Base-by-base conservation (phyloP, 306 rosid genomes). In the Bauhinia variegata region DNA sequence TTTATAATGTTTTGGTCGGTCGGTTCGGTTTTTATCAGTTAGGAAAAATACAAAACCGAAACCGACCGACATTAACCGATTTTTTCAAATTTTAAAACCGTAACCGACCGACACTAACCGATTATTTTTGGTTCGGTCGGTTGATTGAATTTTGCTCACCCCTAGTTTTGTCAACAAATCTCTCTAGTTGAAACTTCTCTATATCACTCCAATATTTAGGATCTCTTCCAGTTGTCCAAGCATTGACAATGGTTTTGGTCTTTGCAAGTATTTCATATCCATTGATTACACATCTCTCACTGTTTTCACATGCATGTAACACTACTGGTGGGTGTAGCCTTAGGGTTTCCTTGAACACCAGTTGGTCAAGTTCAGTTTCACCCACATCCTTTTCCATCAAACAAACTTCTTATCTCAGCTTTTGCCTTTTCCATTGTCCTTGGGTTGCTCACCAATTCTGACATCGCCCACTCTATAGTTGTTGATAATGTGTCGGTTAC, bases 401-500 rank as follows among this genome's bases (percentile, higher is more conserved):
- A 23, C 28, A 23, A 1, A 23, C 28, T 23, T 23, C 28, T 23
- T 23, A 23, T 46, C 49, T 70, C 75, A 31, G 37, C 56, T 47
- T 57, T 66, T 7, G 59, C 66, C 36, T 69, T 19, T 7, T 47
- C 34, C 66, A 70, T 28, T 4, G 15, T 28, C 19, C 16, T 28
- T 5, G 67, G 60, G 37, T 59, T 59, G 14, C 6, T 58, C 8
- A 70, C 11, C 51, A 70, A 8, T 57, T 58, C 66, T 12, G 41
- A 36, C 67, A 70, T 70, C 8, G 50, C 41, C 75, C 75, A 70
- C n/a, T 11, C 44, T 8, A 48, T 4, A 8, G 39, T 46, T 51
- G 57, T 34, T 18, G 75, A 50, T 47, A 67, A 14, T 32, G 59
- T 60, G 12, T 49, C 67, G 5, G 14, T 60, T 41, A 68, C 75